These are phyloP conservation scores for Linum usitatissimum DNA, from an alignment of 345 rosid species.

Conservation along the genomic window DNA sequence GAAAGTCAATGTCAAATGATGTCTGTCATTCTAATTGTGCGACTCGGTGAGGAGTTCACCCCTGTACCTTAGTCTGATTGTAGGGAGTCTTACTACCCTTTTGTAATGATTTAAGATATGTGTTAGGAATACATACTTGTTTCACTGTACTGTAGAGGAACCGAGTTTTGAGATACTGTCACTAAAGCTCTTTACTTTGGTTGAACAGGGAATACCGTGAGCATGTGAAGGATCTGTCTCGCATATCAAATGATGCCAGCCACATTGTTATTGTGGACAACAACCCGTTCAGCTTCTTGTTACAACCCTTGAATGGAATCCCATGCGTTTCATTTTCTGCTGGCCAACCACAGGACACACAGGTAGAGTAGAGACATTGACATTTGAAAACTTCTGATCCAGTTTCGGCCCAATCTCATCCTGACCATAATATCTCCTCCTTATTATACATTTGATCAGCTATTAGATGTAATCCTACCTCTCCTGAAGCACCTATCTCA, in stretches of 20 bases:
- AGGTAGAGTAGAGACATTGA: slow-evolving; percentile 28
- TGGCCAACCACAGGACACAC: slow-evolving; percentile 55
- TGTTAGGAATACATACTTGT: background rate
- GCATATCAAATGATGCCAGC: slow-evolving; percentile 16
- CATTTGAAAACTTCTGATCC: background rate
- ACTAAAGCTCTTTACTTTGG: background rate
- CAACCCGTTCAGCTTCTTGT: slow-evolving; percentile 90
- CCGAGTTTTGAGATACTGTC: background rate
- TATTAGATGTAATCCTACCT: slow-evolving; percentile 14
- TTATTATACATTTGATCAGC: background rate
- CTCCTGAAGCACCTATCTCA: slow-evolving; percentile 12
- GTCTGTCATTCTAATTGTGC: no score
- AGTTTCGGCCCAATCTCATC: background rate
- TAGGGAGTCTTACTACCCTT: background rate
- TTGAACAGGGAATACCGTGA: slow-evolving; percentile 63
- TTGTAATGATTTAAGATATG: background rate
- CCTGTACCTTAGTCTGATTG: no score
- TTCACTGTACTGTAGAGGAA: background rate
- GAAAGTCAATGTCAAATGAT: no score
- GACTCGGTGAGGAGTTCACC: no score
- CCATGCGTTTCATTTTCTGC: background rate
- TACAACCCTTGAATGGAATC: slow-evolving; percentile 43
- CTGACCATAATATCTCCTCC: background rate
- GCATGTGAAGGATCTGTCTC: slow-evolving; percentile 79
- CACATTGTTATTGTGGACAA: slow-evolving; percentile 87